These are phyloP conservation scores for Ceratocystis albifundus DNA, from an alignment of 2,329 filamentous ascomycete genomes.

Conservation along the genomic window DNA sequence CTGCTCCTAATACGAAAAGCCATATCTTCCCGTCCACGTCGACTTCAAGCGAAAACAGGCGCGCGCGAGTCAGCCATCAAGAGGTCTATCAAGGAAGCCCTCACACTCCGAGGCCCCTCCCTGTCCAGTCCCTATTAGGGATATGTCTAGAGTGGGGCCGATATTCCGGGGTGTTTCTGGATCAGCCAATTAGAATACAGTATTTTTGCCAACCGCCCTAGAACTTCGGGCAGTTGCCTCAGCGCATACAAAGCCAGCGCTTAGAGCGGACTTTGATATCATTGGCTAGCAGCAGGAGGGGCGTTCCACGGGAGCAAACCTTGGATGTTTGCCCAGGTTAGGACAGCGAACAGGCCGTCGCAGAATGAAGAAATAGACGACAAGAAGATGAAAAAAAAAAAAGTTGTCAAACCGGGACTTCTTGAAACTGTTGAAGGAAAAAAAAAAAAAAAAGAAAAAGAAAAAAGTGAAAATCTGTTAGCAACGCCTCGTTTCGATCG, in stretches of 20 bases:
- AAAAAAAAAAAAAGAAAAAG: no score
- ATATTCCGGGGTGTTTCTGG: background rate
- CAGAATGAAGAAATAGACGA: no score
- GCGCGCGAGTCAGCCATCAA: background rate
- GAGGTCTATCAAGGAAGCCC: no score
- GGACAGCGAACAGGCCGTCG: no score
- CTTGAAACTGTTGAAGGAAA: no score
- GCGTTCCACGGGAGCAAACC: background rate
- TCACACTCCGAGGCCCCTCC: background rate
- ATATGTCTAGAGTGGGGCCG: constrained; percentile 11
- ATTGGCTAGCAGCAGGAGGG: background rate
- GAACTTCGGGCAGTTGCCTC: constrained; percentile 2
- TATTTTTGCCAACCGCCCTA: background rate
- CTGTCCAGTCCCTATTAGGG: background rate
- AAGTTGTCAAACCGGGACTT: no score
- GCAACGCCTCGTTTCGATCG: constrained; percentile 18
- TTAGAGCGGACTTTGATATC: background rate
- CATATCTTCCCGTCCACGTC: background rate
- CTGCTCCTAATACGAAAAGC: background rate
- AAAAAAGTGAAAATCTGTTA: background rate
- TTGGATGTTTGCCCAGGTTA: no score
- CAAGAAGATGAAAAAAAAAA: background rate
- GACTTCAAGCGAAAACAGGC: background rate
- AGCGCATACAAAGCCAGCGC: constrained; percentile 1
- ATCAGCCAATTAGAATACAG: background rate